Conservation (phyloP, 768 basidiomycete genomes). For the Phanerodontia chrysosporium region DNA sequence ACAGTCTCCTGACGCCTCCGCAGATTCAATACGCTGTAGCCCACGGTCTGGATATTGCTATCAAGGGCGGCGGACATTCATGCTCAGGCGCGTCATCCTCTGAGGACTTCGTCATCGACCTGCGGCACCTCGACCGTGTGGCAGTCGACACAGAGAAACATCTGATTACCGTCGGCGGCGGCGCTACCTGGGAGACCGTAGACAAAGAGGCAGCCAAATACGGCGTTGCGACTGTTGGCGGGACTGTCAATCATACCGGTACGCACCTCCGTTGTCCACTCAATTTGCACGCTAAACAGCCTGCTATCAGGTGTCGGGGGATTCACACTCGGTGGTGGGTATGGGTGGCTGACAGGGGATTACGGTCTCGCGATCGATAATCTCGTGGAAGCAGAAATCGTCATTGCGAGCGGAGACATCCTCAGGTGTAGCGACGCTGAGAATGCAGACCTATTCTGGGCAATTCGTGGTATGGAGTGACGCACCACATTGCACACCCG, state of each 20-base stretch:
- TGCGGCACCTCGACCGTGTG: conserved; percentile 23
- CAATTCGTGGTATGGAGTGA: conserved; percentile 18
- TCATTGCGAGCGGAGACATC: conserved; percentile 12
- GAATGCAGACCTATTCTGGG: conserved; percentile 29
- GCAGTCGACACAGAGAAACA: conserved; percentile 23
- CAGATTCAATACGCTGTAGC: conserved; percentile 4
- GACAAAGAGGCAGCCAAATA: conserved; percentile 20
- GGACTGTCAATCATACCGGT: conserved; percentile 12
- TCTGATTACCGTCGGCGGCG: conserved; percentile 27
- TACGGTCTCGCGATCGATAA: conserved; percentile 20
- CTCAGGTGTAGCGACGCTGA: conserved; percentile 18
- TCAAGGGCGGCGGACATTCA: conserved; percentile 26
- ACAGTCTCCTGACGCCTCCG: not conserved
- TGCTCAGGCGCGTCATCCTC: conserved; percentile 28
- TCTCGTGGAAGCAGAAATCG: conserved; percentile 8
- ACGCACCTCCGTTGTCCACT: not conserved
- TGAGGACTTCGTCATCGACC: conserved; percentile 32
- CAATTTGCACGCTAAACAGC: not conserved
- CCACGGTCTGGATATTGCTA: conserved; percentile 9
- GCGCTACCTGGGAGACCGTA: conserved; percentile 26
- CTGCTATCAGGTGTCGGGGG: conserved; percentile 11
- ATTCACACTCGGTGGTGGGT: conserved; percentile 11
- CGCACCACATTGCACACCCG: not conserved
- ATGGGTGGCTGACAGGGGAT: conserved; percentile 11
- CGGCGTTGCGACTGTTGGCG: conserved; percentile 18